phyloP scores from a whole-genome alignment of 73 alveolate genomes.

The Symbiodinium pilosum region DNA sequence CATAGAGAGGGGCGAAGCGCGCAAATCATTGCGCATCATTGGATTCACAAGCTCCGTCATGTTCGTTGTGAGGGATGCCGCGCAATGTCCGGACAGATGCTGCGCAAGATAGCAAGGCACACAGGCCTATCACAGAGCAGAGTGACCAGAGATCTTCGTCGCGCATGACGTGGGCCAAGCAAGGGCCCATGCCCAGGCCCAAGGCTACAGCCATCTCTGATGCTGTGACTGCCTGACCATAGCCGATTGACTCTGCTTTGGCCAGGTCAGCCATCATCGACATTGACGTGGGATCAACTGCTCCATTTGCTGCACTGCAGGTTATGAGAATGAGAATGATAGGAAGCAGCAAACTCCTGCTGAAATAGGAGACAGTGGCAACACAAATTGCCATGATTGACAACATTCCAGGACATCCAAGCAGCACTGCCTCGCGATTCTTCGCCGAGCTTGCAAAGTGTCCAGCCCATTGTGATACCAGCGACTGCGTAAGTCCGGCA shows the following conservation, averaged over 20 bases:
- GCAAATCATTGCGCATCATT: neutral
- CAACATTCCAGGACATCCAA: neutral
- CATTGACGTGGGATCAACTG: conserved; percentile 52
- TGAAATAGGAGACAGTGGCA: neutral
- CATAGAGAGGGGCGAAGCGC: too few species aligned
- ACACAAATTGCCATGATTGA: neutral
- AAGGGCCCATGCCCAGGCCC: conserved; percentile 63
- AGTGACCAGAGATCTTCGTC: neutral
- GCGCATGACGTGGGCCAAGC: neutral
- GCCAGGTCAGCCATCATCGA: conserved; percentile 54
- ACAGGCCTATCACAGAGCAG: neutral
- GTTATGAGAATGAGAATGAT: neutral
- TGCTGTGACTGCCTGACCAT: conserved; percentile 62
- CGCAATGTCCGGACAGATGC: neutral
- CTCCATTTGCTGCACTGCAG: conserved; percentile 23
- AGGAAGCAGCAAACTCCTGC: neutral
- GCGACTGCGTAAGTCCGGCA: neutral
- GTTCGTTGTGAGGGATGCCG: neutral
- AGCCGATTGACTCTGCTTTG: neutral
- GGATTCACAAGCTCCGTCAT: neutral
- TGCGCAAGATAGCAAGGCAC: neutral
- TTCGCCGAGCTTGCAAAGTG: neutral
- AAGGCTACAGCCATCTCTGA: conserved; percentile 41
- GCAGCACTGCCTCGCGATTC: conserved; percentile 26
- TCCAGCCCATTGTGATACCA: neutral